Base-by-base conservation (phyloP, 192 early-diverging fungal genomes). In the Entomortierella chlamydospora region DNA sequence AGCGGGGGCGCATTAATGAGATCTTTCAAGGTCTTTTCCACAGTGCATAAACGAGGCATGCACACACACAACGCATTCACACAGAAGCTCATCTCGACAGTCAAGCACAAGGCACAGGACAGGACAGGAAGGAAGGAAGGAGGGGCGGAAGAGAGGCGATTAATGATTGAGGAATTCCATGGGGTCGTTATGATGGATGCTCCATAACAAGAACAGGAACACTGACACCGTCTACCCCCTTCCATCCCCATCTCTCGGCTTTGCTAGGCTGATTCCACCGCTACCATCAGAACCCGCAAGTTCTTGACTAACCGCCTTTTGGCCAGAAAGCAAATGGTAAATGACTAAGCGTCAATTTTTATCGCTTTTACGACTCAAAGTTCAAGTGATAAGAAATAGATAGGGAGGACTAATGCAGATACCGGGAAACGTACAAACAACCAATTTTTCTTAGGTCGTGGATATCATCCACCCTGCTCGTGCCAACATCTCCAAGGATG, bases 231-330 rank as follows among this genome's bases (percentile, higher is more conserved):
- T 17, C 6, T 4, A 50, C 18, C n/a, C n/a, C n/a, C n/a, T n/a
- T n/a, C n/a, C n/a, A 23, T 51, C 7, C 31, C 10, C 10, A 28
- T 57, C n/a, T 56, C 28, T 33, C 26, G 18, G 33, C 64, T 30
- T 20, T 26, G n/a, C 28, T 88, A 94, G 93, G 91, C 91, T 86
- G 93, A 94, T 82, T 87, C 92, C 71, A 84, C 90, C 82, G 94
- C 95, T 89, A 99, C 96, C 83, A 91, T 99, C 87, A 89, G 97
- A 81, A 98, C 97, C 81, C 93, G 97, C 88, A 97, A 99, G 92
- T 99, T 98, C 92, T 88, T 99, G 80, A 97, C 96, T 73, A 99
- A 99, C 95, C 95, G 94, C 79, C 90, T 99, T 76, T 94, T 98
- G 65, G 91, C 94, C 84, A 92, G 97, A 83, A 96, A 93, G 91